These are phyloP conservation scores for Psophocarpus tetragonolobus DNA, from an alignment of 306 rosid species.

Conservation along the genomic window DNA sequence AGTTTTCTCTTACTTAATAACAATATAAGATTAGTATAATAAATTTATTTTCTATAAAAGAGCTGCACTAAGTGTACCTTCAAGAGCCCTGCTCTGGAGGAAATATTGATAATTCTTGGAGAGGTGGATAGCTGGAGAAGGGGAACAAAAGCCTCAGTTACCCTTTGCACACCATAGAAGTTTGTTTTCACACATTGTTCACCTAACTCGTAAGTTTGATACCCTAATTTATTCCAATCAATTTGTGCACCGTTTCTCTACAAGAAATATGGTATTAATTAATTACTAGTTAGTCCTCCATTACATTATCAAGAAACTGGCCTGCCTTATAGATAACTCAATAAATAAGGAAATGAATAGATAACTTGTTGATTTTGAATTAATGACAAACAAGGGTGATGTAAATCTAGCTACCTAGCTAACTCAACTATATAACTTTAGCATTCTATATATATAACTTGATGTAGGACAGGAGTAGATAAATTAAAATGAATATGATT, in stretches of 20 bases:
- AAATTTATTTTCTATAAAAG: background rate
- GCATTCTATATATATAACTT: background rate
- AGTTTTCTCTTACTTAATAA: background rate
- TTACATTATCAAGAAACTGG: background rate
- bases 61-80: conserved; percentile 23
- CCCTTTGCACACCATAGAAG: conserved; percentile 39
- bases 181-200: conserved; percentile 41
- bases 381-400: background rate
- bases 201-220: conserved; percentile 34
- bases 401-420: background rate
- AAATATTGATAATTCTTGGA: conserved; percentile 46
- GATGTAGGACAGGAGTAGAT: background rate
- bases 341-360: background rate
- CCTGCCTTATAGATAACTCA: background rate
- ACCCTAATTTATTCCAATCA: conserved; percentile 31
- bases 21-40: background rate
- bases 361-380: background rate
- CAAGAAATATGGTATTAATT: background rate
- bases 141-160: conserved; percentile 42
- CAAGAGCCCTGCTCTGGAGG: conserved; percentile 37
- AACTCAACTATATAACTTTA: background rate
- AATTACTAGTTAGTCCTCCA: background rate
- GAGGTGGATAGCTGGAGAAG: conserved; percentile 41
- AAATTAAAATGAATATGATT: background rate
- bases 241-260: conserved; percentile 37